A percentile compares a stretch with the other conserved stretches of the same genome.
phyloP scores from a whole-genome alignment of 2,329 filamentous ascomycete genomes.

The Calonectria leucothoes region DNA sequence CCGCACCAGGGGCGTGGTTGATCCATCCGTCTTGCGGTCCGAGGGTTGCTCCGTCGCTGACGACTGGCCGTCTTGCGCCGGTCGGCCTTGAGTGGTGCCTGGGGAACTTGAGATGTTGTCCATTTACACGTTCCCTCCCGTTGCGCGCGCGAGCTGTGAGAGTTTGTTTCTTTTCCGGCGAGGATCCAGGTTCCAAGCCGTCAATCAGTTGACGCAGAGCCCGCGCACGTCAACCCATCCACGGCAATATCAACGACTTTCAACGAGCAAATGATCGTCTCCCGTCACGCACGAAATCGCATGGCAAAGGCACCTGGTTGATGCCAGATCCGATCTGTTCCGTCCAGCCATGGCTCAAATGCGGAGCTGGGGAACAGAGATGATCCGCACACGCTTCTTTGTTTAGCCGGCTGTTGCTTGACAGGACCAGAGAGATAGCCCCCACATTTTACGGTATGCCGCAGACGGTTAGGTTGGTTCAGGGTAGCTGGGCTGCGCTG shows the following conservation, averaged over 20 bases:
- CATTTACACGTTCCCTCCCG: conserved; percentile 6
- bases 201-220: neutral
- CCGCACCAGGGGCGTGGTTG: neutral
- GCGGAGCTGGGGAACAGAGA: conserved; percentile 6
- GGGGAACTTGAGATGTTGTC: neutral
- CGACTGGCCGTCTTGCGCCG: neutral
- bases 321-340: neutral
- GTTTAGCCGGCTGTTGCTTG: conserved; percentile 4
- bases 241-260: neutral
- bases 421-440: neutral
- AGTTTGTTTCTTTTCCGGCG: neutral
- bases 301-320: neutral
- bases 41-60: neutral
- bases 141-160: neutral
- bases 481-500: neutral
- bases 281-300: neutral
- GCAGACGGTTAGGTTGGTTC: neutral
- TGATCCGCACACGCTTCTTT: conserved; percentile 10
- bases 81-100: neutral
- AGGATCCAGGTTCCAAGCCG: neutral
- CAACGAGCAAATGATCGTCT: neutral
- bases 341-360: neutral
- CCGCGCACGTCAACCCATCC: neutral
- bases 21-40: neutral
- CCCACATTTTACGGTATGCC: neutral